Percentiles rank a stretch among this genome's conserved stretches.
Evolutionary conservation across 1,284 basidiomycete species (phyloP).

Genomic region (Agroathelia rolfsii): DNA sequence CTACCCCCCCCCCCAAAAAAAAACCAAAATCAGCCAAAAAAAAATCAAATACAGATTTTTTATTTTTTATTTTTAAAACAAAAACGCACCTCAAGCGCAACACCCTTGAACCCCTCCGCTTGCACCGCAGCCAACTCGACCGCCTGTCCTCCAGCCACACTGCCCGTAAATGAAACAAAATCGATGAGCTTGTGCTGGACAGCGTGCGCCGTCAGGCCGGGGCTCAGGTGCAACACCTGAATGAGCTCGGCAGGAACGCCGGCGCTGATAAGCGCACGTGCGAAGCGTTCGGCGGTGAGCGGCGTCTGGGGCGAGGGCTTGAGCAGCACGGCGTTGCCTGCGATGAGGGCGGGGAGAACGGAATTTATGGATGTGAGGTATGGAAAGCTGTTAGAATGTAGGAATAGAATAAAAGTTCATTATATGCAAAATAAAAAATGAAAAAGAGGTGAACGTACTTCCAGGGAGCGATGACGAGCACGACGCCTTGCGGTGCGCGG

Average conservation of each 20-base stretch:
- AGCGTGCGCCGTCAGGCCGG: constrained; percentile 53
- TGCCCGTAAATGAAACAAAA: constrained; percentile 89
- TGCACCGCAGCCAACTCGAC: constrained; percentile 53
- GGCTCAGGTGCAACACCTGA: constrained; percentile 74
- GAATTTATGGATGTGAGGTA: constrained; percentile 87
- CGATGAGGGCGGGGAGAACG: constrained; percentile 79
- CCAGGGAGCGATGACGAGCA: constrained; percentile 84
- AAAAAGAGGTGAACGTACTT: constrained; percentile 44
- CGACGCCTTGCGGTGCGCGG: constrained; percentile 79
- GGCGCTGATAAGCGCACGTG: constrained; percentile 55
- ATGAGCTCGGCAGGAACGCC: constrained; percentile 72
- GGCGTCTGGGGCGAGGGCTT: constrained; percentile 97
- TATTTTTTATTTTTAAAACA: too few species aligned
- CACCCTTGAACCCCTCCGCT: constrained; percentile 70
- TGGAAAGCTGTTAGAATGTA: constrained; percentile 52
- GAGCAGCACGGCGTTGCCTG: constrained; percentile 83
- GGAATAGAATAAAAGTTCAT: background rate
- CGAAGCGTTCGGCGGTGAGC: constrained; percentile 75
- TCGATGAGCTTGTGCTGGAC: constrained; percentile 62
- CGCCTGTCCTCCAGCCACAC: constrained; percentile 57
- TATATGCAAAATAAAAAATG: background rate
- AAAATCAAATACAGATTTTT: too few species aligned
- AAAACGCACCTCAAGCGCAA: constrained; percentile 55
- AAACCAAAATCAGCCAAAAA: too few species aligned
- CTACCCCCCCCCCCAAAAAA: constrained; percentile 33